These are phyloP conservation scores for Nakazawaea wickerhamii DNA, from an alignment of 805 yeast genomes.

Conservation along the genomic window DNA sequence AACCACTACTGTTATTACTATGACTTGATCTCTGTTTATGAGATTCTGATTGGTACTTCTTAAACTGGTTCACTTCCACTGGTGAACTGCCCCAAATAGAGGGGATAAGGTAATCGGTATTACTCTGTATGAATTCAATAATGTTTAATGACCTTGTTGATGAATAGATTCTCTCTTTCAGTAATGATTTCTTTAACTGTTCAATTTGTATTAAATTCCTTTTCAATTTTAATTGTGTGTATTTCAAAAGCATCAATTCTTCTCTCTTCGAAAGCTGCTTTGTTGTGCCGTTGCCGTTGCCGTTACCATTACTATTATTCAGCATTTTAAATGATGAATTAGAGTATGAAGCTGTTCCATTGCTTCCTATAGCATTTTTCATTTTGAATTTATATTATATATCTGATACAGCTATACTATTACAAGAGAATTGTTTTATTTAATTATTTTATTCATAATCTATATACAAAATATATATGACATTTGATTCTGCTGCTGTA, in stretches of 20 bases:
- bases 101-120: conserved; percentile 44
- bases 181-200: conserved; percentile 45
- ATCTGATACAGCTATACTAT: too few species aligned
- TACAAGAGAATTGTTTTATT: too few species aligned
- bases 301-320: not conserved
- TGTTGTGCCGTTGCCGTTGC: not conserved
- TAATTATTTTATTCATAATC: too few species aligned
- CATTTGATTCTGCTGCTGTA: too few species aligned
- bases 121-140: conserved; percentile 36
- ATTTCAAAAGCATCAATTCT: conserved; percentile 8
- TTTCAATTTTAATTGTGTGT: conserved; percentile 44
- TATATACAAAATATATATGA: too few species aligned
- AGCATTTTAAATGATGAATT: not conserved
- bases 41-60: conserved; percentile 19
- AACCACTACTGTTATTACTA: conserved; percentile 14
- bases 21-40: not conserved
- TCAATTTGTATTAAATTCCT: conserved; percentile 54
- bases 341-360: not conserved
- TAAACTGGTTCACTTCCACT: conserved; percentile 30
- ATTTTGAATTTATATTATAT: too few species aligned
- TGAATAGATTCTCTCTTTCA: conserved; percentile 55
- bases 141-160: conserved; percentile 53
- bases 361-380: too few species aligned
- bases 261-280: not conserved
- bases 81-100: conserved; percentile 35